Evolutionary conservation across 1,284 basidiomycete genomes (phyloP).

Genomic region (Thelephora terrestris): DNA sequence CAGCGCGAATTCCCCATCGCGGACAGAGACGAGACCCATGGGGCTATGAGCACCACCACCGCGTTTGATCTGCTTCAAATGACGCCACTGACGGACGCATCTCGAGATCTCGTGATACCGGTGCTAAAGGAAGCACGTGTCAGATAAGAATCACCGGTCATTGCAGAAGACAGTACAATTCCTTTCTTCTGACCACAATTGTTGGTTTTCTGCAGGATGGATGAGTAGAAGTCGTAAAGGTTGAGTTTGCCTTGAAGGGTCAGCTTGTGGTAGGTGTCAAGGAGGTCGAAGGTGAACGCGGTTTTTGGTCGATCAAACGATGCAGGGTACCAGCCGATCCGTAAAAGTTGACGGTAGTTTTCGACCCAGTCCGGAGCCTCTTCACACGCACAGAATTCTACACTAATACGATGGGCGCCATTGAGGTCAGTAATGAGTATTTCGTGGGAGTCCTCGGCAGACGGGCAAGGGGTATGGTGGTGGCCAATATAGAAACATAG

Average conservation of each 20-base stretch:
- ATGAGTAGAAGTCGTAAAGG: slow-evolving; percentile 5
- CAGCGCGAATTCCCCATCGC: slow-evolving; percentile 12
- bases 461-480: too few species aligned
- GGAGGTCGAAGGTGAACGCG: slow-evolving; percentile 18
- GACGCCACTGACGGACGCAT: slow-evolving; percentile 11
- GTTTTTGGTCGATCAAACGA: slow-evolving; percentile 17
- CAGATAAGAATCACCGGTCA: too few species aligned
- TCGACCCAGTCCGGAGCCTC: too few species aligned
- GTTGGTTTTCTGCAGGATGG: too few species aligned
- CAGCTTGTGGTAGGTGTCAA: slow-evolving; percentile 21
- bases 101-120: too few species aligned
- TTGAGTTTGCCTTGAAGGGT: slow-evolving; percentile 10
- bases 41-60: slow-evolving; percentile 15
- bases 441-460: neutral
- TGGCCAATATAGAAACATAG: too few species aligned
- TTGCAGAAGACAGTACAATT: too few species aligned
- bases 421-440: slow-evolving; percentile 15
- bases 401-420: slow-evolving; percentile 11
- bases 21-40: slow-evolving; percentile 4
- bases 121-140: too few species aligned
- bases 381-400: slow-evolving; percentile 13
- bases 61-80: slow-evolving; percentile 17
- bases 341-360: slow-evolving; percentile 16
- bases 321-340: slow-evolving; percentile 19
- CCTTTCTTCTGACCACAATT: too few species aligned